Evolutionary conservation across 495 filamentous ascomycete genomes (phyloP), one percentile per base, ranked within the genome.

Genomic region (Penicillium goetzii): DNA sequence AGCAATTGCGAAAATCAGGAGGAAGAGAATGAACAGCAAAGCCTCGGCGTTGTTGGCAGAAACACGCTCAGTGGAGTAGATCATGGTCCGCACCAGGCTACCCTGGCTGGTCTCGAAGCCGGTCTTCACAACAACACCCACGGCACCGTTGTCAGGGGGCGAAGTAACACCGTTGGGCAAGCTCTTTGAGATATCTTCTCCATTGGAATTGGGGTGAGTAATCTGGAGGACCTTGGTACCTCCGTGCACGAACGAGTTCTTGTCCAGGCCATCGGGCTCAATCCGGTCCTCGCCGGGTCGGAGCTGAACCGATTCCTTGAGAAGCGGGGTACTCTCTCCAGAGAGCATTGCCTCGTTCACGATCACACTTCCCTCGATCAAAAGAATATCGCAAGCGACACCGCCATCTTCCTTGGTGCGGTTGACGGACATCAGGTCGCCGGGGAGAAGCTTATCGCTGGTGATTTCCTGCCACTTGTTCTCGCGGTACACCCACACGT

Each of bases 301-400:
- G 12, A 99, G 88, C 75, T 96, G 93, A 63, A 99, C 83, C 0
- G 96, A 98, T 67, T 98, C 95, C 75, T 99, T 99, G 63, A 99
- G 79, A 34, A 99, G 83, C 30, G 95, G 95, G 4, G 95, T 99
- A 76, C 94, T 97, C 76, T 99, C 95, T 62, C 95, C 95, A 14
- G 95, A 97, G 56, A 99, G 83, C 95, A 99, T 99, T 30, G 95
- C 95, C 78, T 99, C 95, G 76, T 99, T 99, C 53, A 99, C 95
- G 77, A 99, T 99, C 23, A 90, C 93, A 64, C 90, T 93, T 34
- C 95, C 96, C 72, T 97, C 93, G 45, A 99, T 86, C 62, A 99
- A 72, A 33, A 99, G 77, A 87, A 99, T 97, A 74, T 99, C 95
- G 68, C 95, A 99, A 10, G 95, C 96, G 51, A 99, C 92, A 34